Base-by-base conservation (phyloP, 1,284 basidiomycete genomes). In the Ganoderma multipileum region DNA sequence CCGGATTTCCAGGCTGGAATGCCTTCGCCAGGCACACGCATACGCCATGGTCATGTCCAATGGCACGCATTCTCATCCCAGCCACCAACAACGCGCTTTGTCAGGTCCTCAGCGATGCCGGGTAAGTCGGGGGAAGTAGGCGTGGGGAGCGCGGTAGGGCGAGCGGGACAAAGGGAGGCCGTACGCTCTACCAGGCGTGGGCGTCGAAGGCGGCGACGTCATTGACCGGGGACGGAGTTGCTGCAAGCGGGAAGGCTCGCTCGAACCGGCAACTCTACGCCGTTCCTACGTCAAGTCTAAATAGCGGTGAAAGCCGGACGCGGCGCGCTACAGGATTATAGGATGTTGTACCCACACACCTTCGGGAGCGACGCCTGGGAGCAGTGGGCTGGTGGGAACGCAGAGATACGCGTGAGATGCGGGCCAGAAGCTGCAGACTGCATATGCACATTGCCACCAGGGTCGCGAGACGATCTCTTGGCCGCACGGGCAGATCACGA, bases 191-290 rank as follows among this genome's bases (percentile, higher is more conserved):
- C 36, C 41, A 28, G 54, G 57, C 39, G 38, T 9, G 58, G 2
- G 26, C 6, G 7, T 30, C 58, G 38, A 55, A 66, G 47, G 36
- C 36, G 59, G 20, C 64, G 47, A 61, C 64, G 64, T 66, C 64
- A 54, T 36, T 60, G 30, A 12, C 42, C 23, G 63, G 67, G 65
- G 8, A 26, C 64, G 39, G 64, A 63, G 42, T 54, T 70, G 44
- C 64, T 61, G 44, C 7, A 64, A 47, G 57, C 39, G 64, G 61
- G 63, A 52, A 67, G 33, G 36, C 44, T 44, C 50, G 68, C 71
- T 66, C 64, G 69, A 72, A 71, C 69, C 67, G 71, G 71, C 65
- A 72, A 70, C 67, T 72, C 69, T 68, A 67, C 67, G 55, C 67
- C 71, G 63, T 63, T 50, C 66, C 62, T 67, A 33, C 33, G 69